These are phyloP conservation scores for Selaginella tamariscina DNA, from an alignment of 75 land plant species.

Conservation along the genomic window DNA sequence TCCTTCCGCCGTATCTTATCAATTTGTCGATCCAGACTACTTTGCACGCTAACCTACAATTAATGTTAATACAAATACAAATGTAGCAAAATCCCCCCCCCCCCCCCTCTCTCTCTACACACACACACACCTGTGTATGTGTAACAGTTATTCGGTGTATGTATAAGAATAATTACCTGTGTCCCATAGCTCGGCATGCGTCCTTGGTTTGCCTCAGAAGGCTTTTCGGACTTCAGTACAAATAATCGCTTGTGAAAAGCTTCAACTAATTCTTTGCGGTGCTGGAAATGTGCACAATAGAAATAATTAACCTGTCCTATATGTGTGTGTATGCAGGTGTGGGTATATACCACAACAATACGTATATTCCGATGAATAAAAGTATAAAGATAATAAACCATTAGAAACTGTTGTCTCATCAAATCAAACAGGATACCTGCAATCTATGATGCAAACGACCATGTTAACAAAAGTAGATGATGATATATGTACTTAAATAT, in stretches of 20 bases:
- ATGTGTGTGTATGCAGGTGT: no score
- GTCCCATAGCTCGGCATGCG: conserved; percentile 96
- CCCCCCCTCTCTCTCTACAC: background rate
- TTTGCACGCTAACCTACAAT: conserved; percentile 76
- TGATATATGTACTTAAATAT: background rate
- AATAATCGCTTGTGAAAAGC: conserved; percentile 48
- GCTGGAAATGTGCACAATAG: conserved; percentile 48
- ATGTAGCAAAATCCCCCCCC: background rate
- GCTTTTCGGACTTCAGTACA: conserved; percentile 61
- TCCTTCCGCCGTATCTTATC: conserved; percentile 91
- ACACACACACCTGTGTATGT: background rate
- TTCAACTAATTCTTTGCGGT: conserved; percentile 80
- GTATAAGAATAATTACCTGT: no score
- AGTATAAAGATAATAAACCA: conserved; percentile 23
- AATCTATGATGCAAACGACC: conserved; percentile 35
- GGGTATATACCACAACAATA: background rate
- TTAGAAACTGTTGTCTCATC: conserved; percentile 76
- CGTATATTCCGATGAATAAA: background rate
- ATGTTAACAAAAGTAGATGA: background rate
- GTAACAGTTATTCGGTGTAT: conserved; percentile 31
- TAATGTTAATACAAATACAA: background rate
- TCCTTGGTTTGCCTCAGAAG: conserved; percentile 32
- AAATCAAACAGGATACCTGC: conserved; percentile 91
- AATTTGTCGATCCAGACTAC: conserved; percentile 55
- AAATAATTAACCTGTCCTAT: no score